phyloP scores from a whole-genome alignment of 371 early-diverging fungal species.

The Mucor circinelloides region DNA sequence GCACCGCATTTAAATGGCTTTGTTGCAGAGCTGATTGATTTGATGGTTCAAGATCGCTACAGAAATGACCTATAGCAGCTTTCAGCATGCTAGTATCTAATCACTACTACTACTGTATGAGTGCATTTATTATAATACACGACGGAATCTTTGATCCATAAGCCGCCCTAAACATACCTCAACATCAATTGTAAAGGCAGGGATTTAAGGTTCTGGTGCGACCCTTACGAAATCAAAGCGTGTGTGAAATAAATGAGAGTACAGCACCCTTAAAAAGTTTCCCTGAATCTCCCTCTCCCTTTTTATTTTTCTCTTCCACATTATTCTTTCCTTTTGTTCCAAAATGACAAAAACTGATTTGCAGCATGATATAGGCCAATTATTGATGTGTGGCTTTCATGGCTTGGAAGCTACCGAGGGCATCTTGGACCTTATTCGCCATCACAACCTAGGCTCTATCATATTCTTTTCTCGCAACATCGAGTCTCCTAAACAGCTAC shows the following conservation, averaged over 20 bases:
- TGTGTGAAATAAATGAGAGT: background rate
- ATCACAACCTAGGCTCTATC: conserved; percentile 46
- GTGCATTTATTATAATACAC: too few species aligned
- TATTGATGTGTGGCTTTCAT: conserved; percentile 52
- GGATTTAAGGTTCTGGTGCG: background rate
- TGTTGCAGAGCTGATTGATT: too few species aligned
- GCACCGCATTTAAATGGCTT: too few species aligned
- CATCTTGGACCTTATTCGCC: conserved; percentile 44
- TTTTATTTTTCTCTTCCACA: background rate
- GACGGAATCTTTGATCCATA: too few species aligned
- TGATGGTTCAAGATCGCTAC: too few species aligned
- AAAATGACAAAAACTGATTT: conserved; percentile 12
- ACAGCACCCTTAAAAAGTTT: background rate
- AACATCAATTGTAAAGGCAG: too few species aligned
- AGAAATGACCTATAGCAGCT: too few species aligned
- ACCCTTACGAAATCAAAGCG: conserved; percentile 1
- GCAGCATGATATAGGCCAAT: conserved; percentile 32
- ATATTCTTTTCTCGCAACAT: conserved; percentile 57
- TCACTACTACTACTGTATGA: too few species aligned
- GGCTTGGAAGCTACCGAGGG: conserved; percentile 41
- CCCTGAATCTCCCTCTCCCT: background rate
- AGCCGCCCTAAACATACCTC: too few species aligned
- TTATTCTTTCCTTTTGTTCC: background rate
- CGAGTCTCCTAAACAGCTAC: conserved; percentile 37
- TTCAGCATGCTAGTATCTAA: too few species aligned